A percentile compares a stretch with the other conserved stretches of the same genome.
phyloP scores from a whole-genome alignment of 129 eudicot species.

The Scalesia atractyloides region DNA sequence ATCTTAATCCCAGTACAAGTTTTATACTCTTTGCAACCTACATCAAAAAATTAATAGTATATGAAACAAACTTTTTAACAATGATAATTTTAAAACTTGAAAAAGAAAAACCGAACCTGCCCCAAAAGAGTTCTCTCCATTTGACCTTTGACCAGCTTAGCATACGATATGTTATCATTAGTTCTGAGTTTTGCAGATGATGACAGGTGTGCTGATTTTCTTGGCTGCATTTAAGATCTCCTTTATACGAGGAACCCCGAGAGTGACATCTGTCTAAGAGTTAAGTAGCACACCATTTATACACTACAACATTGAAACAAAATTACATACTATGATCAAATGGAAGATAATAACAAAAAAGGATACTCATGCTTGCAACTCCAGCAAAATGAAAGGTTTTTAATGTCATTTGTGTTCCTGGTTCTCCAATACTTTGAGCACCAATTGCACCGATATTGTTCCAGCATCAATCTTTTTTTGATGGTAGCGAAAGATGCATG shows the following conservation, averaged over 20 bases:
- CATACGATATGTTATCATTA: slow-evolving; percentile 43
- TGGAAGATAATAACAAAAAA: neutral
- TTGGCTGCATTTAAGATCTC: slow-evolving; percentile 92
- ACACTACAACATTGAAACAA: neutral
- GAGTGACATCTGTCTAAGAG: slow-evolving; percentile 74
- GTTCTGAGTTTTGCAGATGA: slow-evolving; percentile 61
- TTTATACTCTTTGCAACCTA: slow-evolving; percentile 91
- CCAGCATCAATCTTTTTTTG: slow-evolving; percentile 79
- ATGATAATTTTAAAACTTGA: neutral
- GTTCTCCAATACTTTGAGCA: slow-evolving; percentile 99
- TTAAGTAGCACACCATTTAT: slow-evolving; percentile 40
- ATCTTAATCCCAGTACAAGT: slow-evolving; percentile 62
- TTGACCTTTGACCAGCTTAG: slow-evolving; percentile 66
- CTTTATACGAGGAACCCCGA: slow-evolving; percentile 97
- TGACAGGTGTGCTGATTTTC: slow-evolving; percentile 86
- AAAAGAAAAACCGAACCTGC: slow-evolving; percentile 49
- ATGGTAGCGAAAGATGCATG: slow-evolving; percentile 79
- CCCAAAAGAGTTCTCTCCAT: slow-evolving; percentile 84
- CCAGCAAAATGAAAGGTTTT: slow-evolving; percentile 99
- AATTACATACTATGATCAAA: neutral
- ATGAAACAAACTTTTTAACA: neutral
- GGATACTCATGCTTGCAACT: slow-evolving; percentile 99
- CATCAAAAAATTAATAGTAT: slow-evolving; percentile 4
- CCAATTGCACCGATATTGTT: slow-evolving; percentile 96
- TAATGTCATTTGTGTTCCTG: slow-evolving; percentile 98